Percentiles rank a stretch among this genome's conserved stretches.
phyloP scores from a whole-genome alignment of 768 basidiomycete species.

The Sporobolomyces phaffii region DNA sequence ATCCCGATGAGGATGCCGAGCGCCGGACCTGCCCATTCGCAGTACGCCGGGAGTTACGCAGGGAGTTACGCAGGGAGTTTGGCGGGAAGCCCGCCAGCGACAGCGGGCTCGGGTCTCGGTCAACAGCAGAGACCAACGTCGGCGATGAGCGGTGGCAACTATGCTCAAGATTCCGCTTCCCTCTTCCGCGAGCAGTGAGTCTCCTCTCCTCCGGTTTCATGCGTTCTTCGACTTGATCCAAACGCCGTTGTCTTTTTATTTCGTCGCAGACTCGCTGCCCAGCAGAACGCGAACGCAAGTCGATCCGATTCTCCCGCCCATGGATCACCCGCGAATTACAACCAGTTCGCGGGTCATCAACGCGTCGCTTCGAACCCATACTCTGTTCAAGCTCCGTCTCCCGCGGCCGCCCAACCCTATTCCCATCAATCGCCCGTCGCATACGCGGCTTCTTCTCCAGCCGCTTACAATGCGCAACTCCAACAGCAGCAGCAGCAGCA shows the following conservation, averaged over 20 bases:
- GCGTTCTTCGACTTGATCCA: no score
- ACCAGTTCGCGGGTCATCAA: neutral
- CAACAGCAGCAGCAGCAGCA: conserved; percentile 1
- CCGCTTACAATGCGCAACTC: neutral
- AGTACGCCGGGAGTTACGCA: neutral
- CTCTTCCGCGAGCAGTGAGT: conserved; percentile 31
- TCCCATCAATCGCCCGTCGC: neutral
- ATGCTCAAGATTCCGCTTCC: conserved; percentile 7
- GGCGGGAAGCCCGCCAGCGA: conserved; percentile 27
- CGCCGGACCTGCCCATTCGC: neutral
- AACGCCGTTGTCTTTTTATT: no score
- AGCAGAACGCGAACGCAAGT: conserved; percentile 15
- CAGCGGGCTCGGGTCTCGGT: neutral
- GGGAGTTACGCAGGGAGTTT: conserved; percentile 11
- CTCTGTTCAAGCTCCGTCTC: neutral
- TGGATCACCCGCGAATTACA: neutral
- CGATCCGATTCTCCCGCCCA: conserved; percentile 15
- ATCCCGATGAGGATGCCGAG: neutral
- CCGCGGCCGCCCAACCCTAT: neutral
- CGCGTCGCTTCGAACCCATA: conserved; percentile 3
- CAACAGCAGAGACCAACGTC: neutral
- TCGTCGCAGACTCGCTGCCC: conserved; percentile 19
- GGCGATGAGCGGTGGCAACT: neutral
- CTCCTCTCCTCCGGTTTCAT: neutral
- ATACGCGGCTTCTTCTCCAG: conserved; percentile 5